A percentile compares a stretch with the other conserved stretches of the same genome.
Conservation (phyloP, 179 eudicot genomes). For the Gypsophila paniculata region DNA sequence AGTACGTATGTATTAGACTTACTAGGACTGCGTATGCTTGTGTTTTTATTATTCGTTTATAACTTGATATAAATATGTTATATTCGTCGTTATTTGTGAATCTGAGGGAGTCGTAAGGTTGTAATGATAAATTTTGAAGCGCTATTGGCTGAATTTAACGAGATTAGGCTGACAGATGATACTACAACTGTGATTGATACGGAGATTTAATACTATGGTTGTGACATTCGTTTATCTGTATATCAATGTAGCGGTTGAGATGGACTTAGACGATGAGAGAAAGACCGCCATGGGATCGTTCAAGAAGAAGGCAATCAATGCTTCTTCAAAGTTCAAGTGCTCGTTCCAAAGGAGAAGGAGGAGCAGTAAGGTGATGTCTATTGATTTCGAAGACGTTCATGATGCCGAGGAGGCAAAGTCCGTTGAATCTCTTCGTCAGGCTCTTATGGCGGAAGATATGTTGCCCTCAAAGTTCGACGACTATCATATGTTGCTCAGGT, state of each 20-base stretch:
- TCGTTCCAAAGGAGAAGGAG: conserved; percentile 56
- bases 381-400: conserved; percentile 50
- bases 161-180: neutral
- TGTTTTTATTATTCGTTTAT: too few relatives aligned
- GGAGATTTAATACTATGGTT: neutral
- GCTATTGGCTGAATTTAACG: neutral
- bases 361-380: conserved; percentile 57
- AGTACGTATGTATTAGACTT: too few relatives aligned
- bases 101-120: too few relatives aligned
- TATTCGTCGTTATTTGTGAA: too few relatives aligned
- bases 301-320: conserved; percentile 48
- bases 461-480: conserved; percentile 58
- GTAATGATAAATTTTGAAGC: too few relatives aligned
- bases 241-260: conserved; percentile 21
- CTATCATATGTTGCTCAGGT: conserved; percentile 66
- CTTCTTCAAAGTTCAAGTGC: conserved; percentile 50
- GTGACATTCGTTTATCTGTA: neutral
- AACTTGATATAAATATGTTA: too few relatives aligned
- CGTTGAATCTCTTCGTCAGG: conserved; percentile 54
- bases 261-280: conserved; percentile 44
- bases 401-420: conserved; percentile 56
- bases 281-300: conserved; percentile 42
- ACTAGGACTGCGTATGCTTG: too few relatives aligned
- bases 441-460: conserved; percentile 41
- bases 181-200: too few relatives aligned